phyloP scores from a whole-genome alignment of 768 basidiomycete species.

The Neoboletus brunneissimus region DNA sequence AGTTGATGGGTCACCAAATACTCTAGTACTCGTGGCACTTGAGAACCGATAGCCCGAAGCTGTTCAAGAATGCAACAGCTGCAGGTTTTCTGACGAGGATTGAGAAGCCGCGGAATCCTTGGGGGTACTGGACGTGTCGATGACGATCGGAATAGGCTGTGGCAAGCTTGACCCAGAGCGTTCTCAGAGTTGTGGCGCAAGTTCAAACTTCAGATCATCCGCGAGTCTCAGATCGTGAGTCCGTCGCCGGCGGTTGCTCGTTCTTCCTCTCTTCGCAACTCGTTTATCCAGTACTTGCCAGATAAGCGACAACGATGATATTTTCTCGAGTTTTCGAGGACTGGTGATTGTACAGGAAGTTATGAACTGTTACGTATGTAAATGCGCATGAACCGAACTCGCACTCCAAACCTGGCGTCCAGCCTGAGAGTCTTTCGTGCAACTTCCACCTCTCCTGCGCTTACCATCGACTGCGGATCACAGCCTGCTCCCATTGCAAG shows the following conservation, averaged over 20 bases:
- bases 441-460: background rate
- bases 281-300: background rate
- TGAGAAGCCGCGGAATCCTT: background rate
- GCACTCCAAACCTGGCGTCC: too few relatives aligned
- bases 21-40: too few relatives aligned
- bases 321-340: background rate
- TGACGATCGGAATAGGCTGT: background rate
- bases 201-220: background rate
- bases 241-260: background rate
- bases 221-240: background rate
- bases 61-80: too few relatives aligned
- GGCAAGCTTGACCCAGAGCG: background rate
- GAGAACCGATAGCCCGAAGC: background rate
- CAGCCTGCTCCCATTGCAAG: background rate
- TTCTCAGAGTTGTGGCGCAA: background rate
- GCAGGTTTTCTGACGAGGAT: background rate
- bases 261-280: background rate
- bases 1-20: background rate
- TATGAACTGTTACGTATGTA: background rate
- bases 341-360: background rate
- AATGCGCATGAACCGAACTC: too few relatives aligned
- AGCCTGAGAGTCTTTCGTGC: background rate
- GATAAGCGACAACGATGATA: too few relatives aligned
- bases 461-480: background rate
- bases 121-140: background rate